Percentiles rank a stretch among this genome's conserved stretches.
These are phyloP conservation scores for Carex sylvatica DNA, from an alignment of 202 grass and related monocot genomes.

Conservation along the genomic window DNA sequence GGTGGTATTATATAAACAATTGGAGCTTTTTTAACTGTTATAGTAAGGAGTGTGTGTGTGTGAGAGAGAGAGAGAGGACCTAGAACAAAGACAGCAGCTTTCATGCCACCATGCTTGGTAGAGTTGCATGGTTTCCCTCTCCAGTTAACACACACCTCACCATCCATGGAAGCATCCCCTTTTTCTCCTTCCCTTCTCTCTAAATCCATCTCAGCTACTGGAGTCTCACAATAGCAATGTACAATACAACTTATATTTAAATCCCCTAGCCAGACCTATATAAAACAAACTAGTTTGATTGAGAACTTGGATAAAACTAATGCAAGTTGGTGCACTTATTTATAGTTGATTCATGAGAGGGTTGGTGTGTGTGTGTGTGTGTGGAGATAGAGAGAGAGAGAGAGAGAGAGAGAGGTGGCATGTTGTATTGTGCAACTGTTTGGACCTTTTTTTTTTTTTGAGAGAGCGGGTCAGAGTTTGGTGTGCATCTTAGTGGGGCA, in stretches of 20 bases:
- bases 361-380: slow-evolving; percentile 1
- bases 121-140: slow-evolving; percentile 65
- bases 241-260: not conserved
- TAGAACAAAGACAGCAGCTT: slow-evolving; percentile 89
- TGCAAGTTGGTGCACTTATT: slow-evolving; percentile 50
- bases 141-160: slow-evolving; percentile 61
- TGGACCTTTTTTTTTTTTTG: not conserved
- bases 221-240: slow-evolving; percentile 19
- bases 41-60: not conserved
- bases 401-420: not conserved
- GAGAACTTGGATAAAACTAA: slow-evolving; percentile 31
- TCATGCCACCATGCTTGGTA: slow-evolving; percentile 70
- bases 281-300: not conserved
- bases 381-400: not conserved
- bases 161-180: slow-evolving; percentile 28
- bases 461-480: not conserved
- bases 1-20: not conserved
- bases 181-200: slow-evolving; percentile 42
- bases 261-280: slow-evolving; percentile 2
- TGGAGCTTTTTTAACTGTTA: not conserved
- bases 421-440: not conserved
- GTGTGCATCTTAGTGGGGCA: slow-evolving; percentile 23
- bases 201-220: slow-evolving; percentile 49
- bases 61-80: slow-evolving; percentile 33
- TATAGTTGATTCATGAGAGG: slow-evolving; percentile 42